These are phyloP conservation scores for Exutisphaerella laricina DNA, from an alignment of 2,329 filamentous ascomycete genomes.

Conservation along the genomic window DNA sequence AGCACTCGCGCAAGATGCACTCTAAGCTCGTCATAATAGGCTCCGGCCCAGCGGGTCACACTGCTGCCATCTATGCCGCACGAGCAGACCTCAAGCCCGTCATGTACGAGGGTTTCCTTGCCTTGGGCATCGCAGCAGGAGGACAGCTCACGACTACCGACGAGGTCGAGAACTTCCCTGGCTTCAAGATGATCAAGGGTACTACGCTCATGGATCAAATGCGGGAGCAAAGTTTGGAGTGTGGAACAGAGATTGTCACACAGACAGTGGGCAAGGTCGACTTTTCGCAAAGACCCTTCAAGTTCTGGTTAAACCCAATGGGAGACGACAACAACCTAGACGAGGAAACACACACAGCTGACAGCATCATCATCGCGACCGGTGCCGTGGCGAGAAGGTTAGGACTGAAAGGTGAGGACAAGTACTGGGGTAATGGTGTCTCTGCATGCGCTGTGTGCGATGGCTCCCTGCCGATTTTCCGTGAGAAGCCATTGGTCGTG, in stretches of 20 bases:
- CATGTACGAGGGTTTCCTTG: constrained; percentile 96
- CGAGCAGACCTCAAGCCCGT: constrained; percentile 92
- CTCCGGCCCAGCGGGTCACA: constrained; percentile 96
- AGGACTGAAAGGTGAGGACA: constrained; percentile 78
- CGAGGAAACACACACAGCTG: constrained; percentile 72
- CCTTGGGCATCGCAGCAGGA: constrained; percentile 91
- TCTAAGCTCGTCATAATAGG: constrained; percentile 73
- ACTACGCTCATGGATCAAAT: constrained; percentile 90
- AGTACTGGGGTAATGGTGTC: constrained; percentile 96
- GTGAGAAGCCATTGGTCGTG: constrained; percentile 90
- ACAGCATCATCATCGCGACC: constrained; percentile 89
- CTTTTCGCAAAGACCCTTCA: constrained; percentile 77
- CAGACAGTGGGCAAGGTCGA: constrained; percentile 91
- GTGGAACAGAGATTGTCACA: constrained; percentile 87
- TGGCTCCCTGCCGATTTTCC: constrained; percentile 93
- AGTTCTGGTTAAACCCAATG: constrained; percentile 66
- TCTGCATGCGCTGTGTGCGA: constrained; percentile 97
- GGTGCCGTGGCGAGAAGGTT: constrained; percentile 86
- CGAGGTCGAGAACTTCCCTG: constrained; percentile 96
- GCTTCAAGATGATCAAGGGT: constrained; percentile 87
- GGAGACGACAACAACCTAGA: constrained; percentile 73
- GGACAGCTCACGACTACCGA: constrained; percentile 98
- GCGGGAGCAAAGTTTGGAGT: constrained; percentile 82
- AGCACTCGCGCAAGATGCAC: constrained; percentile 65
- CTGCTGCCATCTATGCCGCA: constrained; percentile 91